Base-by-base conservation (phyloP, 129 eudicot genomes). In the Sambucus nigra region DNA sequence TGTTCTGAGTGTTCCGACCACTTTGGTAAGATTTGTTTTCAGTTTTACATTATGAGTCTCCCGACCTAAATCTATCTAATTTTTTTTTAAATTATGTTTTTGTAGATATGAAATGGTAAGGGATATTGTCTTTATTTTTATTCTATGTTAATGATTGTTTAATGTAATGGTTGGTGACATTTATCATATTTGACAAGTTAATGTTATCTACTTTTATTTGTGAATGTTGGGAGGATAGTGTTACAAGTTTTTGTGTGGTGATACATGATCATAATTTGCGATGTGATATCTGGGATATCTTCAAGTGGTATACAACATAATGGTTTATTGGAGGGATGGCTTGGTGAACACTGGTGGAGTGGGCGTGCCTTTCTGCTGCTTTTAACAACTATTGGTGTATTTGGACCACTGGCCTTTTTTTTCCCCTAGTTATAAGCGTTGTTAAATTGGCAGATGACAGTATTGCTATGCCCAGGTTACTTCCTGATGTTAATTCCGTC, bases 181-280 rank as follows among this genome's bases (percentile, higher is more conserved):
- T n/a, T n/a, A n/a, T n/a, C n/a, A n/a, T n/a, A n/a, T n/a, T n/a
- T n/a, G n/a, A n/a, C n/a, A n/a, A n/a, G n/a, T n/a, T n/a, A n/a
- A n/a, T n/a, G n/a, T n/a, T n/a, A n/a, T n/a, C n/a, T n/a, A n/a
- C n/a, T n/a, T n/a, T n/a, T n/a, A n/a, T 88, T 88, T 71, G 97
- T 94, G 17, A 75, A 55, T 22, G 25, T 64, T 47, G 94, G 97
- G 47, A 73, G 57, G 60, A 69, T 52, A 51, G 7, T 69, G 8
- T 15, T 83, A 46, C 84, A 88, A 33, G 65, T n/a, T n/a, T 60
- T 31, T 73, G 86, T 80, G 84, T 88, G 52, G 67, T 75, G 41
- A 56, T 88, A 84, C 74, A 69, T 80, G 94, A 84, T 88, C 55
- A 88, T 88, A 25, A 69, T 88, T 32, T 91, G 97, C 84, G 87